Base-by-base conservation (phyloP, 768 basidiomycete species). In the Mycena latifolia region DNA sequence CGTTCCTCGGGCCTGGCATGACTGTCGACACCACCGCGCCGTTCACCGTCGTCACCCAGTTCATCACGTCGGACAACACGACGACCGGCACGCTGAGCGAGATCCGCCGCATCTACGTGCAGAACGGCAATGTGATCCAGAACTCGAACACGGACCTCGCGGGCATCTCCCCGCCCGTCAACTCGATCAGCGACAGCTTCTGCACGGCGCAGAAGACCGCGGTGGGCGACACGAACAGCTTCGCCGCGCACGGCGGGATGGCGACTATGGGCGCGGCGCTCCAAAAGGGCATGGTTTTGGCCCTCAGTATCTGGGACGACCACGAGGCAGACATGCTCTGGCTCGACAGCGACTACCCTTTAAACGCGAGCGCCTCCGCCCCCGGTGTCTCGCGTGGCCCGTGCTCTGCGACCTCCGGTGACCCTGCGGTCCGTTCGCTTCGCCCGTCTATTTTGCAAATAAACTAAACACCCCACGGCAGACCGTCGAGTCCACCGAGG, bases 41-140 rank as follows among this genome's bases (percentile, higher is more conserved):
- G 68, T 79, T 88, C 80, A 88, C 86, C 61, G 83, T 87, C 70
- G 85, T 87, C 74, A 87, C 86, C 53, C 86, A 88, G 74, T 87
- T 87, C 77, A 80, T 81, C 45, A 46, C 45, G 5, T 1, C 6
- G 22, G 5, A 46, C 45, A 46, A 46, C 72, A 79, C 84, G 48
- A 72, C 82, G 51, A 75, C 77, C 55, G 86, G 86, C 58, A 79
- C 76, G 27, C 84, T 88, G 73, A 77, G 74, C 59, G 85, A 86
- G 73, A 88, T 87, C 74, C 82, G 84, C 67, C 84, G 85, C 58
- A 50, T 87, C 72, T 87, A 86, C 77, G 84, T 87, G 50, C 86
- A 86, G 78, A 78, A 85, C 69, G 84, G 84, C 66, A 69, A 75
- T 52, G 84, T 87, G 72, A 84, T 86, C 79, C 77, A 78, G 64